phyloP scores from a whole-genome alignment of 1,284 basidiomycete species.

The Garcileccinum viscosum region DNA sequence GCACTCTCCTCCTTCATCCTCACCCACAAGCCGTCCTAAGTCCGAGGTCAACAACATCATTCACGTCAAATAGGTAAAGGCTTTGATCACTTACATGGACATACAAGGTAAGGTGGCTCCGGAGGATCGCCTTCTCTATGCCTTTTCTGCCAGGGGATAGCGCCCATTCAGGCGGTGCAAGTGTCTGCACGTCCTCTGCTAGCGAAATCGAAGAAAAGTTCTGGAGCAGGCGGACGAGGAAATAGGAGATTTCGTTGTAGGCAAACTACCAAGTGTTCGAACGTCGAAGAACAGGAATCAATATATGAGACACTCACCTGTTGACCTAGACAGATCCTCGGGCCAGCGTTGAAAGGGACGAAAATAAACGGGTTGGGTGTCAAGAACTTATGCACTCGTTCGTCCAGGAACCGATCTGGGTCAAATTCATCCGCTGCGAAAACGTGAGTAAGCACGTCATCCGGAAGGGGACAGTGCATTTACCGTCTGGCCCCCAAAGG shows the following conservation, averaged over 20 bases:
- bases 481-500: constrained; percentile 49
- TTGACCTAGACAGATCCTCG: constrained; percentile 55
- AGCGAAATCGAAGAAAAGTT: constrained; percentile 42
- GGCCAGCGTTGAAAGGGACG: constrained; percentile 48
- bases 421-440: constrained; percentile 43
- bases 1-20: constrained; percentile 19
- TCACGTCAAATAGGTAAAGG: not conserved
- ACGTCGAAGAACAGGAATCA: not conserved
- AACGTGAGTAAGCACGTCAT: not conserved
- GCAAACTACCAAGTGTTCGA: constrained; percentile 41
- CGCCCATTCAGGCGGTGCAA: constrained; percentile 40
- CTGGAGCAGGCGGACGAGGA: constrained; percentile 50
- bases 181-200: constrained; percentile 45
- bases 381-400: constrained; percentile 37
- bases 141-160: constrained; percentile 27
- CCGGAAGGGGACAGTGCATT: not conserved
- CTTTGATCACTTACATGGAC: constrained; percentile 33
- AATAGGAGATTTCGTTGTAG: constrained; percentile 49
- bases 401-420: constrained; percentile 47
- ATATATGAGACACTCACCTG: constrained; percentile 37
- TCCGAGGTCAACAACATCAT: not conserved
- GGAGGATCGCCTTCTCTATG: constrained; percentile 39
- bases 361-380: constrained; percentile 46
- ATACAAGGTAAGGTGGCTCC: constrained; percentile 61
- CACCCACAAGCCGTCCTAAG: constrained; percentile 26